phyloP scores from a whole-genome alignment of 495 filamentous ascomycete species.

The Pseudoneurospora amorphoporcata region DNA sequence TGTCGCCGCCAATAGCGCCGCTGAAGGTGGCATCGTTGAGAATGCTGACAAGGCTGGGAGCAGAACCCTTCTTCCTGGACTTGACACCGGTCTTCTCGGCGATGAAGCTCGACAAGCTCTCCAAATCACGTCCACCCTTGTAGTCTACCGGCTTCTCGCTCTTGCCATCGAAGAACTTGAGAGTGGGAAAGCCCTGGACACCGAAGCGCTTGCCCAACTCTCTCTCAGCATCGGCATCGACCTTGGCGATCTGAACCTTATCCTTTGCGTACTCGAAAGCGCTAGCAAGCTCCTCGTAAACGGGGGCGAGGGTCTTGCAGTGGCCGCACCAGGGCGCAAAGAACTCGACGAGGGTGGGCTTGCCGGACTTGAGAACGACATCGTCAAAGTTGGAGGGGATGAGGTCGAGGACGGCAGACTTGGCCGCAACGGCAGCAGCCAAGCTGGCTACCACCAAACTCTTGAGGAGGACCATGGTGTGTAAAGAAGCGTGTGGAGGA shows the following conservation, averaged over 20 bases:
- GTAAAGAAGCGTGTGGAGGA: background rate
- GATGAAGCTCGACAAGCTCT: constrained; percentile 72
- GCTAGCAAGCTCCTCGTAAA: constrained; percentile 86
- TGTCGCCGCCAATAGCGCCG: constrained; percentile 66
- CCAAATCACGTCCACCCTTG: constrained; percentile 76
- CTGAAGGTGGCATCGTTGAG: constrained; percentile 74
- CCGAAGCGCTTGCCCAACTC: constrained; percentile 73
- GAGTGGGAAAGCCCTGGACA: constrained; percentile 87
- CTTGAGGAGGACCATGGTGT: constrained; percentile 41
- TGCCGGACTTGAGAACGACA: constrained; percentile 79
- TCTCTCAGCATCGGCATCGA: constrained; percentile 87
- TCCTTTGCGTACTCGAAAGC: constrained; percentile 62
- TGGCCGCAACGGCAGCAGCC: constrained; percentile 34
- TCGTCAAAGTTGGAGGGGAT: constrained; percentile 83
- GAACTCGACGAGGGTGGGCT: constrained; percentile 96
- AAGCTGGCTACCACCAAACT: constrained; percentile 42
- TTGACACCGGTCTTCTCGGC: constrained; percentile 80
- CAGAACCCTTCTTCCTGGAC: constrained; percentile 56
- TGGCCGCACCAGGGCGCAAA: constrained; percentile 98
- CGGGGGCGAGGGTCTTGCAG: constrained; percentile 92
- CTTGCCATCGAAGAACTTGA: constrained; percentile 98
- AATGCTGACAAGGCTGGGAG: constrained; percentile 62
- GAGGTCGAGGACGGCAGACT: constrained; percentile 71
- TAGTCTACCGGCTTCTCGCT: constrained; percentile 81
- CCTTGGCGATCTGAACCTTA: constrained; percentile 83